Evolutionary conservation across 805 yeast genomes (phyloP), one percentile per base, ranked within the genome.

Genomic region (Candida bentonensis): DNA sequence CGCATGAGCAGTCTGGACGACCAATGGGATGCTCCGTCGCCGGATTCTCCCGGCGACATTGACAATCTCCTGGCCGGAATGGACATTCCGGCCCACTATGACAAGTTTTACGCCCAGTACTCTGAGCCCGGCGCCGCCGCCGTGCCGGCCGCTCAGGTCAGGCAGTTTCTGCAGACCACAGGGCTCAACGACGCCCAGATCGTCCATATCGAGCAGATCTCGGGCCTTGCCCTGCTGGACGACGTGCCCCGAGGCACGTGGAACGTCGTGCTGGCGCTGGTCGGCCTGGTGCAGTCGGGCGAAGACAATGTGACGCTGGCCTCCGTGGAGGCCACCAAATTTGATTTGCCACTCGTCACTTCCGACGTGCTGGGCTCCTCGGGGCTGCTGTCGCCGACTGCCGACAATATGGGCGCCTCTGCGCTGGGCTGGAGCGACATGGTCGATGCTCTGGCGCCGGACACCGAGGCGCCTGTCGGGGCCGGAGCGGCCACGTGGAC

Each of bases 271-370:
- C 46, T 61, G 56, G 63, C 62, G 9, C 46, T 60, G 25, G 47
- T 55, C 9, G 62, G 60, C n/a, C 51, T 60, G n/a, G 57, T 58
- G 11, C 64, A 60, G 47, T 44, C 44, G 22, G 62, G 63, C 22
- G 57, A 56, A 26, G 48, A 50, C 15, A 59, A 59, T 41, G 44
- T 60, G 15, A 46, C 50, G 23, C 47, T 59, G 34, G 63, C 56
- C 42, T 39, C 54, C 3, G 58, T 60, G 27, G 55, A 55, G 33
- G 47, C 48, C 23, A 41, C 48, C 15, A 44, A 53, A 15, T 41
- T 46, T 41, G 28, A 33, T 41, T 20, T 47, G n/a, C 45, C 45
- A 17, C 30, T 39, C 45, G 41, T 25, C 40, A 34, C 36, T 21
- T 21, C 40, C 21, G 28, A 26, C 17, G 27, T 13, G 20, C 20